Evolutionary conservation across 2,329 filamentous ascomycete genomes (phyloP).

Genomic region (Chrysosporium queenslandicum): DNA sequence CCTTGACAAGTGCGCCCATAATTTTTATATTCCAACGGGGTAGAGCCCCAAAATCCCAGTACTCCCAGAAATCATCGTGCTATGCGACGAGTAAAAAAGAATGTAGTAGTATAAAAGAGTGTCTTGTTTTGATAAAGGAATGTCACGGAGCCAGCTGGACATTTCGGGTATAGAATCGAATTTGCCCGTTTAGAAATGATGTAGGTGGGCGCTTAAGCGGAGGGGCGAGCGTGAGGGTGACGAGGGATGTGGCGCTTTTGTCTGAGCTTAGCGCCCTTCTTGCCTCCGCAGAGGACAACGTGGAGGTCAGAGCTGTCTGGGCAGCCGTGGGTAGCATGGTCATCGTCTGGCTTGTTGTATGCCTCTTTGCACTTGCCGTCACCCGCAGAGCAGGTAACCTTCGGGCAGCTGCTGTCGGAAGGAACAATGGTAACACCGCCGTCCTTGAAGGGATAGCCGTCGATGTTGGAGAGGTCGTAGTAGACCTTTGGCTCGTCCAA

Average conservation of each 20-base stretch:
- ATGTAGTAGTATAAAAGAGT: background rate
- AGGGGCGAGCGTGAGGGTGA: slow-evolving; percentile 14
- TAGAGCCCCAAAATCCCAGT: background rate
- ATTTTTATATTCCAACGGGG: background rate
- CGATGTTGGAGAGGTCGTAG: slow-evolving; percentile 35
- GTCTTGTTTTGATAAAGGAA: background rate
- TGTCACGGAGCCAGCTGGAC: slow-evolving; percentile 11
- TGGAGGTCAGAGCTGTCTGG: slow-evolving; percentile 27
- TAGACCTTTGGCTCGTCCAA: slow-evolving; percentile 23
- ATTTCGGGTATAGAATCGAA: slow-evolving; percentile 4
- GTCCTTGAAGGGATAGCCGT: slow-evolving; percentile 28
- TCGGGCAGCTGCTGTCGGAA: slow-evolving; percentile 24
- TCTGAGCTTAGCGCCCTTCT: slow-evolving; percentile 12
- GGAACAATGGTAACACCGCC: slow-evolving; percentile 31
- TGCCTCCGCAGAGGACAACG: slow-evolving; percentile 25
- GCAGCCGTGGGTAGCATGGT: slow-evolving; percentile 36
- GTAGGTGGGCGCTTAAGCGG: background rate
- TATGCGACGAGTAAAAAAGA: background rate
- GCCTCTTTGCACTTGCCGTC: slow-evolving; percentile 30
- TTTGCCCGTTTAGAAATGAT: background rate
- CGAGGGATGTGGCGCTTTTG: slow-evolving; percentile 9
- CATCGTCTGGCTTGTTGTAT: slow-evolving; percentile 33
- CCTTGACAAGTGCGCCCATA: background rate
- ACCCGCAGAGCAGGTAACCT: slow-evolving; percentile 29
- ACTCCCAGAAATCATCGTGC: background rate